Percentiles rank a stretch among this genome's conserved stretches.
phyloP scores from a whole-genome alignment of 2,329 filamentous ascomycete species.

The Alternaria tenuissima region DNA sequence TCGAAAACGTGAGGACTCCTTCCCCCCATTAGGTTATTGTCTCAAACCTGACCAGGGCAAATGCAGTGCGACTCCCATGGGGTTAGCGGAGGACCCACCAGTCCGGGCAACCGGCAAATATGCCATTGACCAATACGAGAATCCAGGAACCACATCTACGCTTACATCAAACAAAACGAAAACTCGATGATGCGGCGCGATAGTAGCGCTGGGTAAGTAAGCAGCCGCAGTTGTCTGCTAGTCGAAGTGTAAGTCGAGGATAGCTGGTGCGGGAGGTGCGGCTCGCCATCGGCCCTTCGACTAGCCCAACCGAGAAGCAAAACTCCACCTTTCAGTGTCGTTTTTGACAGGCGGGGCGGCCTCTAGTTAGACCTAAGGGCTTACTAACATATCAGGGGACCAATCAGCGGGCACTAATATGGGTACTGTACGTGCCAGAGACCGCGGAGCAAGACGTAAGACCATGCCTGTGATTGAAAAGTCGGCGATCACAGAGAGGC shows the following conservation, averaged over 20 bases:
- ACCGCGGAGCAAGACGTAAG: neutral
- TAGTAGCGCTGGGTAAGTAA: neutral
- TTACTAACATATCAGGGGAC: conserved; percentile 1
- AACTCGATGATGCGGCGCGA: neutral
- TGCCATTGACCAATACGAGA: neutral
- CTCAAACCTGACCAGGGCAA: conserved; percentile 11
- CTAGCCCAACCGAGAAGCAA: conserved; percentile 10
- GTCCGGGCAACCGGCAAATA: neutral
- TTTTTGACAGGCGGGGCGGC: conserved; percentile 4
- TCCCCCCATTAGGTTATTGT: neutral
- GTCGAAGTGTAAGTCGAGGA: neutral
- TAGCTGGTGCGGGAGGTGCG: conserved; percentile 9
- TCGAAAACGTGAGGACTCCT: neutral
- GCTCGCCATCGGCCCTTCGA: conserved; percentile 9
- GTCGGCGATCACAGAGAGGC: conserved; percentile 12
- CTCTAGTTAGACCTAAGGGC: neutral
- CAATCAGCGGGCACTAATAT: conserved; percentile 7
- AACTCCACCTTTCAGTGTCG: conserved; percentile 8
- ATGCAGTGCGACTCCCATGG: conserved; percentile 8
- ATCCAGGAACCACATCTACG: neutral
- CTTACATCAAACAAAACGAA: neutral
- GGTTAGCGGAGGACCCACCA: conserved; percentile 6
- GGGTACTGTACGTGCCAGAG: neutral
- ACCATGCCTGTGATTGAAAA: neutral
- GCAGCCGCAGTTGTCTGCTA: neutral